Percentiles rank a stretch among this genome's conserved stretches.
phyloP scores from a whole-genome alignment of 1,284 basidiomycete species.

The Grifola frondosa region DNA sequence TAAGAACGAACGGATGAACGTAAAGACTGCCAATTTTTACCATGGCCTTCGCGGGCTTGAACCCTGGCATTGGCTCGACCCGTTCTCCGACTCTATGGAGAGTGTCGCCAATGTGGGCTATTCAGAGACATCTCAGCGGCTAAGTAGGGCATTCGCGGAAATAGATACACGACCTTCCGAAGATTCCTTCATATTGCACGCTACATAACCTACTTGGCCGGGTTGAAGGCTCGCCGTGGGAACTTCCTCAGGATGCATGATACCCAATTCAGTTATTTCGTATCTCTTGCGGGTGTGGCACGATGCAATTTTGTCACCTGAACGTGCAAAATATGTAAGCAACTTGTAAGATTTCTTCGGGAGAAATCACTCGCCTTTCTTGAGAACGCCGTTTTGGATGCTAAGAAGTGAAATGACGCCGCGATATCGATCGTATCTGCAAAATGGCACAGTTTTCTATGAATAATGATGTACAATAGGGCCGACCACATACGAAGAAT shows the following conservation, averaged over 20 bases:
- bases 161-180: conserved; percentile 72
- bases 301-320: conserved; percentile 88
- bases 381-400: conserved; percentile 65
- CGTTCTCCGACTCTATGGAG: conserved; percentile 75
- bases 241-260: conserved; percentile 90
- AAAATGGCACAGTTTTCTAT: conserved; percentile 3
- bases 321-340: conserved; percentile 3
- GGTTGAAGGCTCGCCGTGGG: conserved; percentile 69
- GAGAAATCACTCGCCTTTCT: conserved; percentile 48
- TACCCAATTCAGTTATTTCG: conserved; percentile 89
- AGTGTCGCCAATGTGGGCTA: conserved; percentile 93
- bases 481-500: conserved; percentile 72
- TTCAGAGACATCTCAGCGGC: conserved; percentile 9
- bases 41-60: conserved; percentile 94
- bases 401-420: conserved; percentile 94
- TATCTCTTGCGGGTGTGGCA: conserved; percentile 88
- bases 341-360: not conserved
- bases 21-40: conserved; percentile 38
- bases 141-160: not conserved
- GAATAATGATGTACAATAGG: not conserved
- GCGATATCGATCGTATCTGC: conserved; percentile 92
- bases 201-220: conserved; percentile 89
- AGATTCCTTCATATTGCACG: conserved; percentile 98
- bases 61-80: conserved; percentile 88
- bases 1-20: conserved; percentile 1